Evolutionary conservation across 495 filamentous ascomycete species (phyloP).

Genomic region (Hypomontagnella monticulosa): DNA sequence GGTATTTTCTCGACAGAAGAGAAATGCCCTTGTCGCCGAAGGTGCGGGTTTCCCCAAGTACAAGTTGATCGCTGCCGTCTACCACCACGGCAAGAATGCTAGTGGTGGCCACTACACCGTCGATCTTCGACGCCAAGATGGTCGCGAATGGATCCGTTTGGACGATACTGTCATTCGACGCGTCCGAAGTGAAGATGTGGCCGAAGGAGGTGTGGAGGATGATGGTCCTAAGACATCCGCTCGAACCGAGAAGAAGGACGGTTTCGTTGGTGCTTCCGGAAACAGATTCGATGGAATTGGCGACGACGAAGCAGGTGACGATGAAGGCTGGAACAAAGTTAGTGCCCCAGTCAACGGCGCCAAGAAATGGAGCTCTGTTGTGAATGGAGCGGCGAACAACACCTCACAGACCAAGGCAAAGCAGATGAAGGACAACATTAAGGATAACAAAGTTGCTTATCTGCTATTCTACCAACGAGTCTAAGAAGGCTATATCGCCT

Average conservation of each 20-base stretch:
- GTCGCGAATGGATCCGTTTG: slow-evolving; percentile 91
- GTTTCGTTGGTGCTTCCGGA: slow-evolving; percentile 41
- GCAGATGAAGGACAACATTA: slow-evolving; percentile 74
- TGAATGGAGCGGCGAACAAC: slow-evolving; percentile 63
- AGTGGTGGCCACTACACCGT: slow-evolving; percentile 97
- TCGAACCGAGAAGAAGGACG: slow-evolving; percentile 55
- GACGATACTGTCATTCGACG: slow-evolving; percentile 93
- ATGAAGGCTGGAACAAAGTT: slow-evolving; percentile 87
- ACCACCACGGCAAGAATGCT: slow-evolving; percentile 96
- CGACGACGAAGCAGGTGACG: slow-evolving; percentile 73
- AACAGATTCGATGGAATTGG: slow-evolving; percentile 77
- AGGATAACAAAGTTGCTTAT: slow-evolving; percentile 97
- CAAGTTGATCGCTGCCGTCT: slow-evolving; percentile 88
- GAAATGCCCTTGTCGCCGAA: slow-evolving; percentile 69
- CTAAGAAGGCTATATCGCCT: slow-evolving; percentile 42
- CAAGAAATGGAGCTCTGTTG: slow-evolving; percentile 73
- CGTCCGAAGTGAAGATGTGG: slow-evolving; percentile 88
- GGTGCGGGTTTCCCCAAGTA: slow-evolving; percentile 77
- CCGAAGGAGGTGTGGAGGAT: slow-evolving; percentile 83
- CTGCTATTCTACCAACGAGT: slow-evolving; percentile 93
- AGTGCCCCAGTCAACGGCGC: slow-evolving; percentile 66
- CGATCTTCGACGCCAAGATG: slow-evolving; percentile 92
- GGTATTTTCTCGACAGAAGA: slow-evolving; percentile 80
- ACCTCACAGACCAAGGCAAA: slow-evolving; percentile 58
- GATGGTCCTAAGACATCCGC: slow-evolving; percentile 71